phyloP scores from a whole-genome alignment of 805 yeast species.

The Kuraishia hungarica region DNA sequence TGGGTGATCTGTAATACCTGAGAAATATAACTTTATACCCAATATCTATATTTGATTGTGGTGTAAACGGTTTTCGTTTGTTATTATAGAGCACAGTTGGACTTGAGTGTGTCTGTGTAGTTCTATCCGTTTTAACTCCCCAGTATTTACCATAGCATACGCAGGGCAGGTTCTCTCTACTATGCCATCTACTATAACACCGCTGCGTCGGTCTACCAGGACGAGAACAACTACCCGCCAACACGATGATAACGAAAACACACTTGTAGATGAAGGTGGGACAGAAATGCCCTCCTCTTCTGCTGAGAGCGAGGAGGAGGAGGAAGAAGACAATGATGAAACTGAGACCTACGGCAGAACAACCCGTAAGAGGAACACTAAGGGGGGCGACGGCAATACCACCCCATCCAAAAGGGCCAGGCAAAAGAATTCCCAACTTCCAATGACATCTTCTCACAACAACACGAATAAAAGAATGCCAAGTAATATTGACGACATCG shows the following conservation, averaged over 20 bases:
- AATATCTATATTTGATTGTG: no score
- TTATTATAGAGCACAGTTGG: no score
- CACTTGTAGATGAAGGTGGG: not conserved
- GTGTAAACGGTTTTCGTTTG: no score
- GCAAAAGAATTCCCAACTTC: not conserved
- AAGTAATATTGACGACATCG: conserved; percentile 26
- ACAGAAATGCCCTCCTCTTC: not conserved
- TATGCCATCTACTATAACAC: not conserved
- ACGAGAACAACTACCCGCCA: not conserved
- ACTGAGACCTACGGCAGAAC: not conserved
- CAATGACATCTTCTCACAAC: not conserved
- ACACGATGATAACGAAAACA: not conserved
- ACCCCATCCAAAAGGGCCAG: not conserved
- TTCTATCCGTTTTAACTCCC: no score
- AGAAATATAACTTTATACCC: no score
- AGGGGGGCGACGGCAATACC: not conserved
- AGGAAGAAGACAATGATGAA: not conserved
- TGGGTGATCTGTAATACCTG: no score
- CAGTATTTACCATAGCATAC: no score
- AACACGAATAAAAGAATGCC: not conserved
- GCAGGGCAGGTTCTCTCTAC: no score
- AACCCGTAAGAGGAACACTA: not conserved
- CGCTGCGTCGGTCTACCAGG: not conserved
- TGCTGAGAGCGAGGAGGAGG: not conserved
- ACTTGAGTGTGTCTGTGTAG: no score